Percentiles rank a stretch among this genome's conserved stretches.
Conservation (phyloP, 2,329 filamentous ascomycete genomes). For the Hirsutella minnesotensis region DNA sequence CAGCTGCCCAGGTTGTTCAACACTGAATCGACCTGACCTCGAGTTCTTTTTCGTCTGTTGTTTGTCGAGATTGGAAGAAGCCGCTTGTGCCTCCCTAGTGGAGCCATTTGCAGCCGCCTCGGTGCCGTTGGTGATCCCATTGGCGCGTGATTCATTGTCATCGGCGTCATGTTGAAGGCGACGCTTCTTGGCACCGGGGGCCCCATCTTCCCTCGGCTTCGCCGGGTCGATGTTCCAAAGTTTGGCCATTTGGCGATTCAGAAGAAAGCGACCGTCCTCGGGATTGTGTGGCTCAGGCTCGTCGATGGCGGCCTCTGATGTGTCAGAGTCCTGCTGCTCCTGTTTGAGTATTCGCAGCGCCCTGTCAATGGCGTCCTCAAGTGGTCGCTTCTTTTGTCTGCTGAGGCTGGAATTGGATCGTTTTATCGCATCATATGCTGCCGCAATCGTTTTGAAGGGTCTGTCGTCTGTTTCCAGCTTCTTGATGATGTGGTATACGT, state of each 20-base stretch:
- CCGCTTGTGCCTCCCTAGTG: neutral
- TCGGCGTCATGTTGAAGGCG: constrained; percentile 16
- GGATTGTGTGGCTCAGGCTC: constrained; percentile 20
- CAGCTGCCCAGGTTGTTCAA: constrained; percentile 14
- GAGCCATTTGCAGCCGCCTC: constrained; percentile 1
- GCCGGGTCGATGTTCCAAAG: constrained; percentile 19
- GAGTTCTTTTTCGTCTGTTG: constrained; percentile 16
- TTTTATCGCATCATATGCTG: constrained; percentile 70
- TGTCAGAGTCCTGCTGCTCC: constrained; percentile 46
- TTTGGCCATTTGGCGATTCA: constrained; percentile 30
- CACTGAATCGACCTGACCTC: constrained; percentile 17
- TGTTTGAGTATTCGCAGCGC: constrained; percentile 65
- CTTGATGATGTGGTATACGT: constrained; percentile 68
- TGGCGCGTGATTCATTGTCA: constrained; percentile 8
- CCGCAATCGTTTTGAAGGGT: constrained; percentile 35
- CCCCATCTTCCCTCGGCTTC: constrained; percentile 9
- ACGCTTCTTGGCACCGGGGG: constrained; percentile 19
- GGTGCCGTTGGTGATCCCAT: constrained; percentile 1
- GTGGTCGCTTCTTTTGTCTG: constrained; percentile 64
- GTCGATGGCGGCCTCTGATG: constrained; percentile 36
- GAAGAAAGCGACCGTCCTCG: constrained; percentile 24
- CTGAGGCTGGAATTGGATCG: constrained; percentile 78
- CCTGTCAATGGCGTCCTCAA: constrained; percentile 79
- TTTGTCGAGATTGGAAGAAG: constrained; percentile 15
- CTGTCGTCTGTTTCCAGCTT: constrained; percentile 57